Evolutionary conservation across 1,139 yeast genomes (phyloP).

Genomic region (Saccharomycopsis hybrid): DNA sequence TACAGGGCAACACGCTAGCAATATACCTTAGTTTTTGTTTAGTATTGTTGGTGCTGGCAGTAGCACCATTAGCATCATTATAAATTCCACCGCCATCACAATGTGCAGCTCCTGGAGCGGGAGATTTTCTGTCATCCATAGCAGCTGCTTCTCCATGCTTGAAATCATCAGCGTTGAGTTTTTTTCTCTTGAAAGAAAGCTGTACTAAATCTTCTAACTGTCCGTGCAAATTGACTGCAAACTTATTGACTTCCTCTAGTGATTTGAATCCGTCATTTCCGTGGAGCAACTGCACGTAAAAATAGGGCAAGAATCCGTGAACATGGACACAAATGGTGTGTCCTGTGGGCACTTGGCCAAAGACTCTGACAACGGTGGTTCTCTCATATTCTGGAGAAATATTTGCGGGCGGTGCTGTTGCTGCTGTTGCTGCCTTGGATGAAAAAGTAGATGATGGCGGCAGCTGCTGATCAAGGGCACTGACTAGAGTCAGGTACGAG

Average conservation of each 20-base stretch:
- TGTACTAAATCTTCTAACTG: conserved; percentile 27
- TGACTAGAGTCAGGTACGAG: conserved; percentile 43
- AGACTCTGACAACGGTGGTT: conserved; percentile 74
- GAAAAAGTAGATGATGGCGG: no score
- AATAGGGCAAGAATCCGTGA: conserved; percentile 80
- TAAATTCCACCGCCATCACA: no score
- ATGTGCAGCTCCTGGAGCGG: no score
- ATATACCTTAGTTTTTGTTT: conserved; percentile 37
- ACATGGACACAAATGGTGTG: conserved; percentile 60
- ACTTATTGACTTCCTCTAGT: conserved; percentile 24
- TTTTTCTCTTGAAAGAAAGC: conserved; percentile 25
- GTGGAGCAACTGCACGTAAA: conserved; percentile 50
- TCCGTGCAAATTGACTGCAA: conserved; percentile 28
- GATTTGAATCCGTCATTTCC: conserved; percentile 23
- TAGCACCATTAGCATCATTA: background rate
- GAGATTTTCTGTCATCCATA: no score
- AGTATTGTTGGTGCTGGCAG: conserved; percentile 23
- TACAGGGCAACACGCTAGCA: conserved; percentile 62
- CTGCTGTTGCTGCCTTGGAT: conserved; percentile 33
- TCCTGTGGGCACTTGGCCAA: conserved; percentile 57
- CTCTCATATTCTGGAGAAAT: no score
- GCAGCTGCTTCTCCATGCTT: no score
- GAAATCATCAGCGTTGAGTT: conserved; percentile 8
- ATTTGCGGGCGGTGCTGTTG: no score
- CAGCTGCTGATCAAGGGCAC: conserved; percentile 25